Evolutionary conservation across 2,329 filamentous ascomycete species (phyloP).

Genomic region (Colletotrichum siamense): DNA sequence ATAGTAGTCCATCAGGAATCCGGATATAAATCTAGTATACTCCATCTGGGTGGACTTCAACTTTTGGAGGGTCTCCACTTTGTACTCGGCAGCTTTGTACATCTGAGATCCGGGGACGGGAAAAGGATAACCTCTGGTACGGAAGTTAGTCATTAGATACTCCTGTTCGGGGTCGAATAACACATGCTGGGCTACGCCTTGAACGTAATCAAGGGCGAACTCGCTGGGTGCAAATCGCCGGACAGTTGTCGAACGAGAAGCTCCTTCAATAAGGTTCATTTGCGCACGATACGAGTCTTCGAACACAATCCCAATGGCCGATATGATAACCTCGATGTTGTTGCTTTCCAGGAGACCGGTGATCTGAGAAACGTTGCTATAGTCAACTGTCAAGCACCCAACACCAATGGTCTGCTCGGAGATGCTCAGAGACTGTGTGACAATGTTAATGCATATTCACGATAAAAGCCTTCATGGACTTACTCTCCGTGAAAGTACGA

Average conservation of each 20-base stretch:
- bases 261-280: neutral
- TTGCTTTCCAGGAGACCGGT: neutral
- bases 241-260: neutral
- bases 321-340: neutral
- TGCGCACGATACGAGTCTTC: neutral
- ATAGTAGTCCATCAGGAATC: neutral
- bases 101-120: neutral
- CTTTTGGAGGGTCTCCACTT: neutral
- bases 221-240: neutral
- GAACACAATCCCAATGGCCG: neutral
- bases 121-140: neutral
- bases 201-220: neutral
- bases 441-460: neutral
- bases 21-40: neutral
- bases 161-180: neutral
- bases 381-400: neutral
- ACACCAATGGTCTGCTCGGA: neutral
- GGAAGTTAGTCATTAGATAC: neutral
- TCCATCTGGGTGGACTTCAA: neutral
- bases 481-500: neutral
- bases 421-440: neutral
- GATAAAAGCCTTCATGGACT: neutral
- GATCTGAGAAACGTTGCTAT: neutral
- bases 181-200: neutral
- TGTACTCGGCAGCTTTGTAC: neutral